Evolutionary conservation across 169 alveolate genomes (phyloP).

Genomic region (Toxoplasma gondii): DNA sequence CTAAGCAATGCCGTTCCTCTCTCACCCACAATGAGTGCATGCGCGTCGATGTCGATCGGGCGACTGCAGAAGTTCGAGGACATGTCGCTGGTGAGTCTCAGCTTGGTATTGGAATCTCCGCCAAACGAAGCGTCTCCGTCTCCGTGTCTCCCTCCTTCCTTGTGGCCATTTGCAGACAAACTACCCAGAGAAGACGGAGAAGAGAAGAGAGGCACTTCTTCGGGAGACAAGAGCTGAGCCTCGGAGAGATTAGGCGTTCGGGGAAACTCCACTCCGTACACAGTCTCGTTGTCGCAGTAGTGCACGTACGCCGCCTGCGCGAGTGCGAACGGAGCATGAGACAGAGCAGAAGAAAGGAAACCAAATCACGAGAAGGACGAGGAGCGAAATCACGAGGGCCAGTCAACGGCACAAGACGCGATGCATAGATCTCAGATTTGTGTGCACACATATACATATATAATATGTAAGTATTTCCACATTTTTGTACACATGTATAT

Average conservation of each 20-base stretch:
- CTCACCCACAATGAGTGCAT: constrained; percentile 76
- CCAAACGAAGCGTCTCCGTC: not conserved
- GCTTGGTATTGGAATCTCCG: not conserved
- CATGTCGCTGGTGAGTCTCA: constrained; percentile 72
- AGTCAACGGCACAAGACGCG: too few relatives aligned
- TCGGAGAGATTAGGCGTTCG: constrained; percentile 63
- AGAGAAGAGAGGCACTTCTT: too few relatives aligned
- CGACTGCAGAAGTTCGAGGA: constrained; percentile 76
- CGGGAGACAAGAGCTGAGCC: not conserved
- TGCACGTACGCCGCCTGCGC: constrained; percentile 76
- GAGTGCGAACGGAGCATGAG: too few relatives aligned
- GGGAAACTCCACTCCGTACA: constrained; percentile 79
- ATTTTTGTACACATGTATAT: not conserved
- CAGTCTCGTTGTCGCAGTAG: constrained; percentile 84
- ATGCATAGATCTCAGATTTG: not conserved
- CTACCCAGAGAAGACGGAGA: too few relatives aligned
- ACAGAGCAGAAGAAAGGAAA: too few relatives aligned
- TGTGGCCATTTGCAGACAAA: too few relatives aligned
- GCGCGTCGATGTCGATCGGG: constrained; percentile 73
- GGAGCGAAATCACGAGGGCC: too few relatives aligned
- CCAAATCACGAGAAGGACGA: too few relatives aligned
- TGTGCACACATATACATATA: not conserved
- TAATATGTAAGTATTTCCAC: not conserved
- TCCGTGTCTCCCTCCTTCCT: not conserved
- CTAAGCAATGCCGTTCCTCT: too few relatives aligned